A percentile compares a stretch with the other conserved stretches of the same genome.
phyloP scores from a whole-genome alignment of 352 stramenopile genomes.

The Phytophthora europaea region DNA sequence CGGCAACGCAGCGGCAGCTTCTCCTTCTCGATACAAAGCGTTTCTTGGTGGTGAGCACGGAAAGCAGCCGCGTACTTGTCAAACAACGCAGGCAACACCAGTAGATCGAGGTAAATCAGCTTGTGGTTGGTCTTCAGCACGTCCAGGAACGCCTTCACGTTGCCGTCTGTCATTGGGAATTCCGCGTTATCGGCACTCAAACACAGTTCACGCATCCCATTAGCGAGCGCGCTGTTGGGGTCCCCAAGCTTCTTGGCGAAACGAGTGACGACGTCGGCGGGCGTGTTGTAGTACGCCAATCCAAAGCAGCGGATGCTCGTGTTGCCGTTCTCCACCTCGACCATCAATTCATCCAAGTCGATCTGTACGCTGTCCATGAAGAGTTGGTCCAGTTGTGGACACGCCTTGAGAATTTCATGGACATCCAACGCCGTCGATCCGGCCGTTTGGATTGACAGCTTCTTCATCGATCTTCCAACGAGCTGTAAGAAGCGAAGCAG shows the following conservation, averaged over 20 bases:
- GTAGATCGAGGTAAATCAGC: conserved; percentile 38
- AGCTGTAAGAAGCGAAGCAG: conserved; percentile 31
- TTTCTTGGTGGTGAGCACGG: conserved; percentile 28
- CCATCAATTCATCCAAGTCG: conserved; percentile 33
- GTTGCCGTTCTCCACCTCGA: conserved; percentile 27
- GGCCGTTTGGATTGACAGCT: conserved; percentile 33
- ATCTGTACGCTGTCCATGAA: conserved; percentile 40
- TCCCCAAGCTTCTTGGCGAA: conserved; percentile 35
- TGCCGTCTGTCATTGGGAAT: conserved; percentile 31
- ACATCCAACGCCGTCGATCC: conserved; percentile 21
- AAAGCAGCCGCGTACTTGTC: conserved; percentile 36
- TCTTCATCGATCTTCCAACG: conserved; percentile 25
- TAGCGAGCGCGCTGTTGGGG: conserved; percentile 18
- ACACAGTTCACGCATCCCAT: conserved; percentile 36
- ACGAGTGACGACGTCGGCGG: conserved; percentile 26
- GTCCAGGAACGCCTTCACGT: conserved; percentile 26
- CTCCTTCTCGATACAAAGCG: conserved; percentile 40
- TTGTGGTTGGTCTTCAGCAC: conserved; percentile 39
- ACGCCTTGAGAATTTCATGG: conserved; percentile 22
- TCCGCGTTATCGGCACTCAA: conserved; percentile 39
- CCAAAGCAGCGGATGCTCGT: conserved; percentile 25
- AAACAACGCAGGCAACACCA: conserved; percentile 29
- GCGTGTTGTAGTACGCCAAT: conserved; percentile 24
- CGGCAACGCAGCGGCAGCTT: conserved; percentile 33
- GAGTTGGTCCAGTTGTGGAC: conserved; percentile 33